Conservation (phyloP, 495 filamentous ascomycete species). For the Echria macrotheca region DNA sequence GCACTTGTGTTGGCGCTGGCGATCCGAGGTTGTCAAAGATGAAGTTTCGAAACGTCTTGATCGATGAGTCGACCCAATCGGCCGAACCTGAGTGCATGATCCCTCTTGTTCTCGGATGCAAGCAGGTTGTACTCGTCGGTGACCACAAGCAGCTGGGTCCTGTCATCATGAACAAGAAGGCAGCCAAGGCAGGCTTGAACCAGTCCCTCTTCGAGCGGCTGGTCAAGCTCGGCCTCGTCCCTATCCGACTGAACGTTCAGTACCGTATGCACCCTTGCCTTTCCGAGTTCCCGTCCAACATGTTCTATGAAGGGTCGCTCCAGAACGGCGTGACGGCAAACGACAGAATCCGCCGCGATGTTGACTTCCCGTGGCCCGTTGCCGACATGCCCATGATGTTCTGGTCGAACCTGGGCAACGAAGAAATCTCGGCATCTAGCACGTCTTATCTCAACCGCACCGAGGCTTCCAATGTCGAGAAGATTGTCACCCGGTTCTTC, state of each 20-base stretch:
- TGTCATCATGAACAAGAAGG: slow-evolving; percentile 99
- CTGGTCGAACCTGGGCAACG: slow-evolving; percentile 96
- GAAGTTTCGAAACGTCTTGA: slow-evolving; percentile 96
- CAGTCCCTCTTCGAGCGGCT: slow-evolving; percentile 97
- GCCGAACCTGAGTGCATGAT: slow-evolving; percentile 99
- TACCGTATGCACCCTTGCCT: slow-evolving; percentile 99
- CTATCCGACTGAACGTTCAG: slow-evolving; percentile 92
- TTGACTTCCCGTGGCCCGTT: slow-evolving; percentile 98
- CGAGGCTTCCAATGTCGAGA: slow-evolving; percentile 94
- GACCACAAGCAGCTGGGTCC: slow-evolving; percentile 98
- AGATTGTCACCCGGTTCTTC: slow-evolving; percentile 98
- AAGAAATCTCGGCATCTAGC: slow-evolving; percentile 95
- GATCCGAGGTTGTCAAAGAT: slow-evolving; percentile 92
- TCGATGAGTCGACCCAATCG: slow-evolving; percentile 98
- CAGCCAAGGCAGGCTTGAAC: slow-evolving; percentile 93
- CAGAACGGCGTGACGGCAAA: slow-evolving; percentile 94
- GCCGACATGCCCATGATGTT: slow-evolving; percentile 98
- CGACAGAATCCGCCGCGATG: slow-evolving; percentile 82
- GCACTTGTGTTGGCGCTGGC: slow-evolving; percentile 96
- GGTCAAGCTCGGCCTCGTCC: slow-evolving; percentile 85
- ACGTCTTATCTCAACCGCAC: slow-evolving; percentile 98
- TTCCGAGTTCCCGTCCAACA: slow-evolving; percentile 97
- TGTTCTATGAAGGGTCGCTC: slow-evolving; percentile 98
- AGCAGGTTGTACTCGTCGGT: slow-evolving; percentile 95
- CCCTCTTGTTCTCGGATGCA: slow-evolving; percentile 92